Percentiles rank a stretch among this genome's conserved stretches.
phyloP scores from a whole-genome alignment of 208 protist genomes.

The Leishmania braziliensis region DNA sequence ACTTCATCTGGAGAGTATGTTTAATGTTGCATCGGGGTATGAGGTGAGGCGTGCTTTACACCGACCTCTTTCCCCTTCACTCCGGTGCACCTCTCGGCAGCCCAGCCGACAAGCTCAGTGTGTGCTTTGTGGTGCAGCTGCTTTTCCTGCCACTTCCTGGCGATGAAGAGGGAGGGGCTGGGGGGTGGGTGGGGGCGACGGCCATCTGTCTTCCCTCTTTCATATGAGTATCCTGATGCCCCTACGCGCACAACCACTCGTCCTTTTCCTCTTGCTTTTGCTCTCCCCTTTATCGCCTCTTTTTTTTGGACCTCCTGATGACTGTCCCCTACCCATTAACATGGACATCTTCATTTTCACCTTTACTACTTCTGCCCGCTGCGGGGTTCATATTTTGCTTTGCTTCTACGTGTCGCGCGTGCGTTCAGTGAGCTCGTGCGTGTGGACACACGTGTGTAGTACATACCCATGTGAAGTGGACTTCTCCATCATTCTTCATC shows the following conservation, averaged over 20 bases:
- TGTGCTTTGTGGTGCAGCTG: background rate
- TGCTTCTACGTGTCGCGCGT: too few species aligned
- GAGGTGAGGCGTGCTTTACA: background rate
- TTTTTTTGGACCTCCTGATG: too few species aligned
- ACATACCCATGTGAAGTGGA: too few species aligned
- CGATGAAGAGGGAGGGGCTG: background rate
- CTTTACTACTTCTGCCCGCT: too few species aligned
- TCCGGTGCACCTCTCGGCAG: background rate
- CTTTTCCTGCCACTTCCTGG: background rate
- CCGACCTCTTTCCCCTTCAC: background rate
- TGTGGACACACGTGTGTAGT: too few species aligned
- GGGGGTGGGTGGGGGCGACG: background rate
- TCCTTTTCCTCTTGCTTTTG: background rate
- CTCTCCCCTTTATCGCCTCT: background rate
- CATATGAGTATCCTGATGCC: background rate
- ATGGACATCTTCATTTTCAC: too few species aligned
- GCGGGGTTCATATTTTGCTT: too few species aligned
- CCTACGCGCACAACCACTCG: background rate
- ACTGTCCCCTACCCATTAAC: too few species aligned
- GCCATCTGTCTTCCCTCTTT: background rate
- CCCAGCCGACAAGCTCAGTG: too few species aligned
- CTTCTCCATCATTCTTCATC: too few species aligned
- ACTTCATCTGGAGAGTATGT: background rate
- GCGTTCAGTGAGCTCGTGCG: too few species aligned
- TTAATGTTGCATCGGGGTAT: background rate